Evolutionary conservation across 768 basidiomycete genomes (phyloP).

Genomic region (Termitomyces sp.): DNA sequence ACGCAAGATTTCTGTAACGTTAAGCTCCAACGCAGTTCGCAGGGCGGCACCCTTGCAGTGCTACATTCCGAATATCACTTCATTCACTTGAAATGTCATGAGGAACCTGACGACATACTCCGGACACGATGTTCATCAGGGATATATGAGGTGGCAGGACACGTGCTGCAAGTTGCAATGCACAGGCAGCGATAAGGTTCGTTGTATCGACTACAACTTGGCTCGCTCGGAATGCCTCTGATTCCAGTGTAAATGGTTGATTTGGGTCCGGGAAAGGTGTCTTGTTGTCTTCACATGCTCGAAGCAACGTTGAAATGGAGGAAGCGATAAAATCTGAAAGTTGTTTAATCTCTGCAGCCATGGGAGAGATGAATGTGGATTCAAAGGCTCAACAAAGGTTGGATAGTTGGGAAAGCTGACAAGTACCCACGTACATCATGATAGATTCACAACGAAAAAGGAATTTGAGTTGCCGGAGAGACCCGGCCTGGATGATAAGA

Average conservation of each 20-base stretch:
- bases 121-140: slow-evolving; percentile 16
- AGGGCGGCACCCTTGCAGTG: slow-evolving; percentile 22
- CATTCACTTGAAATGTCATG: neutral
- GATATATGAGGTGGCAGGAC: slow-evolving; percentile 23
- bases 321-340: slow-evolving; percentile 15
- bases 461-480: too few species aligned
- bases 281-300: slow-evolving; percentile 16
- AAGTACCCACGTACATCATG: too few species aligned
- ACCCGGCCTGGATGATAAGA: too few species aligned
- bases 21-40: slow-evolving; percentile 19
- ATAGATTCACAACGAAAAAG: too few species aligned
- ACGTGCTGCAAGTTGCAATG: slow-evolving; percentile 28
- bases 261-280: slow-evolving; percentile 23
- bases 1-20: slow-evolving; percentile 29
- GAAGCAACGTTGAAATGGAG: slow-evolving; percentile 22
- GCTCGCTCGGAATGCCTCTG: slow-evolving; percentile 26
- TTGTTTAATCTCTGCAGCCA: slow-evolving; percentile 12
- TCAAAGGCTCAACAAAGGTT: neutral
- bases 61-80: neutral
- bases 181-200: slow-evolving; percentile 29
- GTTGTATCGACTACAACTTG: slow-evolving; percentile 25
- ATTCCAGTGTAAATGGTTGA: slow-evolving; percentile 20
- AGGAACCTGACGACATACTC: slow-evolving; percentile 15
- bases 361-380: neutral
- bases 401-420: neutral